A percentile compares a stretch with the other conserved stretches of the same genome.
Conservation (phyloP, 495 filamentous ascomycete species). For the Hypoxylon lienhwacheense region DNA sequence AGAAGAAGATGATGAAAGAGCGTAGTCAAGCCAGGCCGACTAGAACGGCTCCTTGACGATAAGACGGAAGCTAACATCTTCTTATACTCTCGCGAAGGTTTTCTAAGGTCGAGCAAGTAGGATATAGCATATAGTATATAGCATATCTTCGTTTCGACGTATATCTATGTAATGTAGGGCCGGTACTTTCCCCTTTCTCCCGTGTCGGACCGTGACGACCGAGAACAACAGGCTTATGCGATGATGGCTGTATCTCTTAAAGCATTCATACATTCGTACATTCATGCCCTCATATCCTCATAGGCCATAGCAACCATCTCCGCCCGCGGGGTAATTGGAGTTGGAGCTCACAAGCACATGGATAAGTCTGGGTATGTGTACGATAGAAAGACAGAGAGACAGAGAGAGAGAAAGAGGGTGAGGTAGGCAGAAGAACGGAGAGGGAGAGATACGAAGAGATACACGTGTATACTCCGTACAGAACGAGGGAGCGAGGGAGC, state of each 20-base stretch:
- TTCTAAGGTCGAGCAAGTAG: no score
- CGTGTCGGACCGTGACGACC: conserved; percentile 54
- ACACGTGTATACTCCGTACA: conserved; percentile 3
- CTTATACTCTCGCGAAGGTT: conserved; percentile 33
- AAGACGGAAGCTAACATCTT: conserved; percentile 25
- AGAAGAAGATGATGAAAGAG: conserved; percentile 11
- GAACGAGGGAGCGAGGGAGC: no score
- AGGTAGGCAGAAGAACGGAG: no score
- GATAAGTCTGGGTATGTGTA: not conserved
- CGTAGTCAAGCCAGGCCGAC: conserved; percentile 20
- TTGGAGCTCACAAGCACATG: conserved; percentile 31
- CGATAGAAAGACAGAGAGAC: no score
- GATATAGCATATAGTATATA: no score
- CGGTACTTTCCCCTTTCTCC: conserved; percentile 47
- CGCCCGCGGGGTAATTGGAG: conserved; percentile 42
- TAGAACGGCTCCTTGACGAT: conserved; percentile 21
- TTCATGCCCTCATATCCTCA: conserved; percentile 34
- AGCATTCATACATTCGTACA: conserved; percentile 23
- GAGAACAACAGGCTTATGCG: conserved; percentile 44
- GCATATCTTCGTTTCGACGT: conserved; percentile 9
- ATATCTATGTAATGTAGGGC: conserved; percentile 17
- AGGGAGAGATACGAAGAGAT: no score
- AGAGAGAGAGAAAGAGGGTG: no score
- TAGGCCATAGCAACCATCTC: conserved; percentile 37
- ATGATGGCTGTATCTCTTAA: conserved; percentile 35